These are phyloP conservation scores for Melanopsichium pennsylvanicum DNA, from an alignment of 1,284 basidiomycete species.

Conservation along the genomic window DNA sequence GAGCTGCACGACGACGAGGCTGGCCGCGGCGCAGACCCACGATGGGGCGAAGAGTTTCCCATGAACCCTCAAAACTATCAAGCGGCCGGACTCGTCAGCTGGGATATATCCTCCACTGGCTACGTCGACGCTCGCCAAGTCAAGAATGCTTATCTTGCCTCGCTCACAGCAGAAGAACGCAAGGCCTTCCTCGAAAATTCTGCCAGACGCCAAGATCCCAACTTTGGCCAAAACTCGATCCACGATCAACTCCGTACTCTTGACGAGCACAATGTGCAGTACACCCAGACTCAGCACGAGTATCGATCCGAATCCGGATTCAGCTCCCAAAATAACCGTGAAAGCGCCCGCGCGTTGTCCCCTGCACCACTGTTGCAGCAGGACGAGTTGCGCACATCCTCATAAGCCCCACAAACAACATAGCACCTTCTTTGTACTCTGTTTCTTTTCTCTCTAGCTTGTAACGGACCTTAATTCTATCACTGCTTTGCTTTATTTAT, in stretches of 20 bases:
- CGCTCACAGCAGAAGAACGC: constrained; percentile 33
- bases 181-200: constrained; percentile 34
- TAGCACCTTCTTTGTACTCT: too few species aligned
- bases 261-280: constrained; percentile 18
- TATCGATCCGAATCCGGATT: constrained; percentile 12
- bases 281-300: constrained; percentile 15
- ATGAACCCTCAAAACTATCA: constrained; percentile 19
- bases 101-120: constrained; percentile 48
- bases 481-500: too few species aligned
- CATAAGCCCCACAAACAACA: too few species aligned
- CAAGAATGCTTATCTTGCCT: constrained; percentile 47
- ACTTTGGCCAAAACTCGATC: constrained; percentile 6
- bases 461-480: too few species aligned
- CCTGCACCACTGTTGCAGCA: constrained; percentile 23
- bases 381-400: constrained; percentile 21
- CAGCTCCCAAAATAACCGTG: constrained; percentile 25
- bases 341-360: constrained; percentile 19
- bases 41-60: constrained; percentile 35
- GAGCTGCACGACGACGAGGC: constrained; percentile 41
- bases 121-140: constrained; percentile 47
- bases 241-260: constrained; percentile 9
- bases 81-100: constrained; percentile 28
- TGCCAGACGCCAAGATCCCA: constrained; percentile 9
- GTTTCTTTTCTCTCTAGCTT: too few species aligned
- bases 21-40: constrained; percentile 25